Evolutionary conservation across 331 rosid genomes (phyloP).

Genomic region (Acacia pycnantha): DNA sequence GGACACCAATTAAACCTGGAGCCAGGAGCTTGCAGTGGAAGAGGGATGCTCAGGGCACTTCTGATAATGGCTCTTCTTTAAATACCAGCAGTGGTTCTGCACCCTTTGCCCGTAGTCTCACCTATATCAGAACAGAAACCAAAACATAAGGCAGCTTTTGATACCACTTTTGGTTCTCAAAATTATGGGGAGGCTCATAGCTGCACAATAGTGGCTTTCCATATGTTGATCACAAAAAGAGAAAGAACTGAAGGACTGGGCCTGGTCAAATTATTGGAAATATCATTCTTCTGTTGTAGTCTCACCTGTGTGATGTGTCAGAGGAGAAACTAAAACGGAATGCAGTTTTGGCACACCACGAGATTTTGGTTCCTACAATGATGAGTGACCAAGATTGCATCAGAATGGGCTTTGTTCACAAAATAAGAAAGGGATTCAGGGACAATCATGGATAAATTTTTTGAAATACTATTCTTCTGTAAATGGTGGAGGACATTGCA

Average conservation of each 20-base stretch:
- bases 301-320: constrained; percentile 65
- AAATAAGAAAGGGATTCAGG: background rate
- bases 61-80: constrained; percentile 41
- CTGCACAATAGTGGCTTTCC: background rate
- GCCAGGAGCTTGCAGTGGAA: constrained; percentile 83
- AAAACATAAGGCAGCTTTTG: constrained; percentile 37
- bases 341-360: background rate
- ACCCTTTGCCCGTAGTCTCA: constrained; percentile 56
- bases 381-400: background rate
- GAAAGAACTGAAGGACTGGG: background rate
- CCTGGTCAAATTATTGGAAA: background rate
- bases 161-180: constrained; percentile 3
- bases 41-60: constrained; percentile 51
- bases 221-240: background rate
- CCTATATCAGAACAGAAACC: constrained; percentile 64
- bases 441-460: background rate
- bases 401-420: background rate
- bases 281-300: constrained; percentile 23
- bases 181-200: background rate
- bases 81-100: constrained; percentile 28
- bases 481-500: constrained; percentile 32
- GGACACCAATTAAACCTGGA: constrained; percentile 49
- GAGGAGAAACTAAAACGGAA: constrained; percentile 48
- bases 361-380: background rate
- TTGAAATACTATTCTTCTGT: constrained; percentile 33